phyloP scores from a whole-genome alignment of 176 grass and related monocot genomes.

The Carex littledalei region DNA sequence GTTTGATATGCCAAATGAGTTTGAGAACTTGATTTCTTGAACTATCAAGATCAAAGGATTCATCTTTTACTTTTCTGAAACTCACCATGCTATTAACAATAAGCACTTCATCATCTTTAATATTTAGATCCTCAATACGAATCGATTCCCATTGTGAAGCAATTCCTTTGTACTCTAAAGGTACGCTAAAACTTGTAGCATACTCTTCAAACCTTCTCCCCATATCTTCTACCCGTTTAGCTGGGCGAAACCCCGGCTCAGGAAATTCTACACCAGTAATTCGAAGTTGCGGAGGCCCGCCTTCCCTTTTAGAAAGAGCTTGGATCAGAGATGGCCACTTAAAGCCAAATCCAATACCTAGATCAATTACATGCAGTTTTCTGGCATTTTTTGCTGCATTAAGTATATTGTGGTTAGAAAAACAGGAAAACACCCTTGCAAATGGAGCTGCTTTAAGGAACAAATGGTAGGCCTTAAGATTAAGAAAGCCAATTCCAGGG shows the following conservation, averaged over 20 bases:
- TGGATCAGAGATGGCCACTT: conserved; percentile 67
- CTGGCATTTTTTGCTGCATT: conserved; percentile 32
- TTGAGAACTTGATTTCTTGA: conserved; percentile 37
- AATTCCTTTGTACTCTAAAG: conserved; percentile 51
- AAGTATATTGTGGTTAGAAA: conserved; percentile 53
- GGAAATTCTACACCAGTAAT: conserved; percentile 55
- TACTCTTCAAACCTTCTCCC: conserved; percentile 40
- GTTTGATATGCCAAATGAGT: conserved; percentile 34
- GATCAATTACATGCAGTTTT: conserved; percentile 59
- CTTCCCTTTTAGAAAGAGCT: conserved; percentile 28
- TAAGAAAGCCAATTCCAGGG: neutral
- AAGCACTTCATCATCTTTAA: conserved; percentile 31
- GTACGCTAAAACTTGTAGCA: conserved; percentile 53
- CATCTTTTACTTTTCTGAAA: conserved; percentile 35
- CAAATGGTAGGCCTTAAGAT: conserved; percentile 36
- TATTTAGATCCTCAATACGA: conserved; percentile 30
- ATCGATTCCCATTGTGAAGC: conserved; percentile 39
- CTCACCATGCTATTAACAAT: conserved; percentile 23
- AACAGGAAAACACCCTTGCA: conserved; percentile 38
- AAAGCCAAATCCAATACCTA: conserved; percentile 55
- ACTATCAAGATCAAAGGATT: conserved; percentile 21
- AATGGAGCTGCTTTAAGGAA: conserved; percentile 32
- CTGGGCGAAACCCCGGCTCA: conserved; percentile 44
- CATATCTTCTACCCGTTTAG: conserved; percentile 20
- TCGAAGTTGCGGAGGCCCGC: conserved; percentile 38